A percentile compares a stretch with the other conserved stretches of the same genome.
phyloP scores from a whole-genome alignment of 176 grass and related monocot genomes.

The Hyparrhenia diplandra region DNA sequence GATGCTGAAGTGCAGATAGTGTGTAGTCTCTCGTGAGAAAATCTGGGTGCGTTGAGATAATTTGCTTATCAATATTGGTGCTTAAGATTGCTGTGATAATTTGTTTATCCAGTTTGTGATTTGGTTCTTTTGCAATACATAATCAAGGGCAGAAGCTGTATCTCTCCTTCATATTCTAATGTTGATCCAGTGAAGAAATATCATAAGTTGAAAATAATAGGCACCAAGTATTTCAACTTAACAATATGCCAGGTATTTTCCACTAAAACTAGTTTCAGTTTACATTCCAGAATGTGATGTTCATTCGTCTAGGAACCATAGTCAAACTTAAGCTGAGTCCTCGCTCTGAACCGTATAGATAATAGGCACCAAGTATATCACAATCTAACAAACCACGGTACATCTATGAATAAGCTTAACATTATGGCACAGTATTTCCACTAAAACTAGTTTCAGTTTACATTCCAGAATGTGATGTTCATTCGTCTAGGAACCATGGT shows the following conservation, averaged over 20 bases:
- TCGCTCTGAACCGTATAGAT: conserved; percentile 52
- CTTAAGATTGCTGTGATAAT: background rate
- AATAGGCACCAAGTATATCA: too few relatives aligned
- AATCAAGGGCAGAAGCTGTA: background rate
- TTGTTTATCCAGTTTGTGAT: background rate
- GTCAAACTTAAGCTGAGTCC: conserved; percentile 25
- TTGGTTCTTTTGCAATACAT: background rate
- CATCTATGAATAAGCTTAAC: background rate
- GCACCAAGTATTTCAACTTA: background rate
- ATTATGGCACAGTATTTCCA: background rate
- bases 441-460: background rate
- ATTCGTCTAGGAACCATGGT: background rate
- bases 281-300: conserved; percentile 8
- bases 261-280: background rate
- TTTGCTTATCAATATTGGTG: background rate
- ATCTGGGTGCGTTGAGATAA: background rate
- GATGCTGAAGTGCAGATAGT: background rate
- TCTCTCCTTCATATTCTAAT: background rate
- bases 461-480: conserved; percentile 2
- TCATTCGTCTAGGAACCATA: background rate
- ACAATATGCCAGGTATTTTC: background rate
- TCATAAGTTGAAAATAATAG: background rate
- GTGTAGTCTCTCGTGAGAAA: background rate
- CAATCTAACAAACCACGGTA: background rate
- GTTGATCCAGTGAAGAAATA: background rate